Conservation (phyloP, 805 yeast genomes). For the Torulaspora delbrueckii region DNA sequence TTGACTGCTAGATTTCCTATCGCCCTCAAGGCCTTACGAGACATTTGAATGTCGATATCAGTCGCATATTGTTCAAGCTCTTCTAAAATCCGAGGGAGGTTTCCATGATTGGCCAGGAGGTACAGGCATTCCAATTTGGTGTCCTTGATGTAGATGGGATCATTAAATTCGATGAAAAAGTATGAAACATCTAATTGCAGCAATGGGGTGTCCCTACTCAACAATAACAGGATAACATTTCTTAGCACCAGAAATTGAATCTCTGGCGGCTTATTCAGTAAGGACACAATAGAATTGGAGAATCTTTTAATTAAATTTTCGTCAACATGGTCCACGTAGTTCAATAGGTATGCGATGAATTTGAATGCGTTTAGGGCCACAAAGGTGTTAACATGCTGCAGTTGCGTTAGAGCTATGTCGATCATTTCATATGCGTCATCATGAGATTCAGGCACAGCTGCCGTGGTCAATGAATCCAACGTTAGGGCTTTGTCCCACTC, state of each 20-base stretch:
- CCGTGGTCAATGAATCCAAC: constrained; percentile 53
- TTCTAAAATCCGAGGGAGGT: constrained; percentile 55
- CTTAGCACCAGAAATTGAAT: constrained; percentile 77
- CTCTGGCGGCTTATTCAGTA: constrained; percentile 74
- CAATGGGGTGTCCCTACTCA: constrained; percentile 58
- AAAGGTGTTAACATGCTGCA: constrained; percentile 76
- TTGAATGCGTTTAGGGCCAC: constrained; percentile 76
- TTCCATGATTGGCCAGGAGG: constrained; percentile 62
- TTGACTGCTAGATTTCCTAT: constrained; percentile 86
- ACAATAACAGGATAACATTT: constrained; percentile 68
- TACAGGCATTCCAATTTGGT: constrained; percentile 86
- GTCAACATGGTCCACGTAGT: constrained; percentile 59
- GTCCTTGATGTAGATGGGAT: constrained; percentile 83
- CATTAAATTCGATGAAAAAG: constrained; percentile 79
- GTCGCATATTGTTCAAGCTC: constrained; percentile 85
- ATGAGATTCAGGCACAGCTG: constrained; percentile 66
- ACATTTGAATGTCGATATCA: constrained; percentile 81
- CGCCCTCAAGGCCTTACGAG: constrained; percentile 81
- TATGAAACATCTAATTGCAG: constrained; percentile 60
- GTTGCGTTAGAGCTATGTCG: constrained; percentile 59
- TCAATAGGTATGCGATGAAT: constrained; percentile 63
- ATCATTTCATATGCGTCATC: constrained; percentile 62
- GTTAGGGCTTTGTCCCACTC: constrained; percentile 76
- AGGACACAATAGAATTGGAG: constrained; percentile 62
- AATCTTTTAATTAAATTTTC: constrained; percentile 56